Evolutionary conservation across 2,329 filamentous ascomycete species (phyloP).

Genomic region (Colletotrichum brevisporum): DNA sequence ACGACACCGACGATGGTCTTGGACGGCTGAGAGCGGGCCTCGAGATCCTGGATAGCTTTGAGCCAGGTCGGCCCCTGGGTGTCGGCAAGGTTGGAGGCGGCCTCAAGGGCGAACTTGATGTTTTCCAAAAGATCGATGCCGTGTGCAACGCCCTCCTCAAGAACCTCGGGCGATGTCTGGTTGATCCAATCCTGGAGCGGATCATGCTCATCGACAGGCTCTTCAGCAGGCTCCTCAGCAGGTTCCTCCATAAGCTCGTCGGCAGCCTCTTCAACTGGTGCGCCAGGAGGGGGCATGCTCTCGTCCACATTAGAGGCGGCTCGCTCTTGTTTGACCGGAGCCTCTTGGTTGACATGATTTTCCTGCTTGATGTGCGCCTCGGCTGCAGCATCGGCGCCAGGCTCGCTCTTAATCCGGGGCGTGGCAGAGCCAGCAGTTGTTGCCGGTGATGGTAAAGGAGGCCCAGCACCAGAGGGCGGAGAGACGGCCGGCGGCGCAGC

Average conservation of each 20-base stretch:
- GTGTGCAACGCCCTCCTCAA: slow-evolving; percentile 20
- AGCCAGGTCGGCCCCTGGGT: slow-evolving; percentile 25
- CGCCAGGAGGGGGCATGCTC: too few species aligned
- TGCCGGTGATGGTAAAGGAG: background rate
- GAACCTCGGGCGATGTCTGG: slow-evolving; percentile 19
- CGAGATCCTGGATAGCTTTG: slow-evolving; percentile 21
- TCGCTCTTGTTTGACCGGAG: background rate
- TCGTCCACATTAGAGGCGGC: background rate
- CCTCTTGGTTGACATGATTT: too few species aligned
- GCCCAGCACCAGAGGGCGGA: background rate
- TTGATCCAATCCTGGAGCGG: slow-evolving; percentile 24
- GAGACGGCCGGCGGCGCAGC: background rate
- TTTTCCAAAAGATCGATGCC: slow-evolving; percentile 30
- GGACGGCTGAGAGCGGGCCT: slow-evolving; percentile 50
- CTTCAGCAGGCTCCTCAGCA: background rate
- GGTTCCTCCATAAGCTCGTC: background rate
- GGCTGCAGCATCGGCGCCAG: too few species aligned
- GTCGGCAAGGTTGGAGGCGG: slow-evolving; percentile 8
- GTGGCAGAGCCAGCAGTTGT: background rate
- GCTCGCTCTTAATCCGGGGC: background rate
- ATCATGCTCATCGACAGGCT: background rate
- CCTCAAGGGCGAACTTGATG: slow-evolving; percentile 18
- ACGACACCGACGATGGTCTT: slow-evolving; percentile 68
- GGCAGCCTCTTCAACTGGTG: background rate
- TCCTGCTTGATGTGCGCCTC: background rate